A percentile compares a stretch with the other conserved stretches of the same genome.
phyloP scores from a whole-genome alignment of 805 yeast genomes.

The Saccharomycopsis sp. region DNA sequence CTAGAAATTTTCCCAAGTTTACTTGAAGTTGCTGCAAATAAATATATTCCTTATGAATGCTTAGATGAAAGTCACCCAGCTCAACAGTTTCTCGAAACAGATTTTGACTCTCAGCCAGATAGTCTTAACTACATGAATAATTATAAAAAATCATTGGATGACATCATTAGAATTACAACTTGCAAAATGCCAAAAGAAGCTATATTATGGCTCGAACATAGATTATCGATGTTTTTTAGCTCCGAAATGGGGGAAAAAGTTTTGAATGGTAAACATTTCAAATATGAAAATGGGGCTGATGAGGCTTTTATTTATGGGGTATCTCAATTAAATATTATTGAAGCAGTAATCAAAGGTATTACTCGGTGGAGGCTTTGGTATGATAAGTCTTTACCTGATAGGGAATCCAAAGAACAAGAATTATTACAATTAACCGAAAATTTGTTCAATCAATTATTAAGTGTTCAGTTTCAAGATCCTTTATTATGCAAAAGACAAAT shows the following conservation, averaged over 20 bases:
- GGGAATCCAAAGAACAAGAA: conserved; percentile 41
- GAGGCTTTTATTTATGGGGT: conserved; percentile 68
- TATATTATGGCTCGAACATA: conserved; percentile 66
- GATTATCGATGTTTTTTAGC: conserved; percentile 64
- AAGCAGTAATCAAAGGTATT: conserved; percentile 84
- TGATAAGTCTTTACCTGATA: conserved; percentile 32
- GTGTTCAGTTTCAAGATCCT: conserved; percentile 71
- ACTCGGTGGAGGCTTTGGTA: conserved; percentile 96
- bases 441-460: conserved; percentile 64
- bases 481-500: conserved; percentile 72
- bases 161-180: conserved; percentile 76
- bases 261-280: conserved; percentile 42
- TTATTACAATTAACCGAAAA: conserved; percentile 49
- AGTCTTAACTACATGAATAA: conserved; percentile 64
- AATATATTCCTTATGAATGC: conserved; percentile 64
- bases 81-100: conserved; percentile 62
- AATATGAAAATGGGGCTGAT: conserved; percentile 42
- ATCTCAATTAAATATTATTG: conserved; percentile 78
- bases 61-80: conserved; percentile 57
- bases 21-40: conserved; percentile 65
- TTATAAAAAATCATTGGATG: conserved; percentile 79
- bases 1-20: conserved; percentile 48
- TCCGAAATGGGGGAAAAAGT: conserved; percentile 59
- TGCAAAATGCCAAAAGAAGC: conserved; percentile 82
- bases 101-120: conserved; percentile 83